Base-by-base conservation (phyloP, 2,329 filamentous ascomycete species). In the Clonostachys sp. region DNA sequence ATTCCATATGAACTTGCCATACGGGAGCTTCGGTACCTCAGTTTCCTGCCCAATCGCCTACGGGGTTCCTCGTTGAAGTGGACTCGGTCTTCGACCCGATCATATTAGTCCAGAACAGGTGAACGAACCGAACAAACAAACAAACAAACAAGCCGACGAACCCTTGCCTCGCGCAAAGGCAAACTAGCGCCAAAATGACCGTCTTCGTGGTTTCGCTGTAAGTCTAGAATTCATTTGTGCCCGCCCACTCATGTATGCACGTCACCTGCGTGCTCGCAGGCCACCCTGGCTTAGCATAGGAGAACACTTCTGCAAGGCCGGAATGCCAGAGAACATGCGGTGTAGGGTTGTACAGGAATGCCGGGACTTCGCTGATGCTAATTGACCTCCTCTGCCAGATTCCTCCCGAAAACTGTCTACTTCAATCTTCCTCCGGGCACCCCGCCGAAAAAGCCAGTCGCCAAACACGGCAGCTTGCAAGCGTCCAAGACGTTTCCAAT, bases 331-430 rank as follows among this genome's bases (percentile, higher is more conserved):
- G 42, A 54, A 39, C 36, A n/a, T 18, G 36, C 14, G 36, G 14
- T 39, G 14, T 39, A 13, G 9, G n/a, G 24, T 41, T 20, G 13
- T 40, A 24, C 36, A 41, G 20, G 44, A n/a, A 12, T 16, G 14
- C 33, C 44, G 30, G 24, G 16, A 13, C 17, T 16, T 34, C 12
- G 13, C 14, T 14, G 16, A 14, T 44, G 24, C 33, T 33, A 14
- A n/a, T 18, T 45, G 20, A 41, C 41, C 13, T 30, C 20, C 13
- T 30, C 42, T 34, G 14, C 12, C 62, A 96, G 91, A 48, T 96
- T 96, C 63, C 80, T 96, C 35, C 92, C 92, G 34, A 91, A 95
- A 65, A 97, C 92, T 39, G 77, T 96, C 60, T 85, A 95, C 66
- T 97, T 97, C 66, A 84, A 85, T 56, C 75, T 88, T 48, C 80